Evolutionary conservation across 1,139 yeast genomes (phyloP).

Genomic region (Zygotorulaspora mrakii): DNA sequence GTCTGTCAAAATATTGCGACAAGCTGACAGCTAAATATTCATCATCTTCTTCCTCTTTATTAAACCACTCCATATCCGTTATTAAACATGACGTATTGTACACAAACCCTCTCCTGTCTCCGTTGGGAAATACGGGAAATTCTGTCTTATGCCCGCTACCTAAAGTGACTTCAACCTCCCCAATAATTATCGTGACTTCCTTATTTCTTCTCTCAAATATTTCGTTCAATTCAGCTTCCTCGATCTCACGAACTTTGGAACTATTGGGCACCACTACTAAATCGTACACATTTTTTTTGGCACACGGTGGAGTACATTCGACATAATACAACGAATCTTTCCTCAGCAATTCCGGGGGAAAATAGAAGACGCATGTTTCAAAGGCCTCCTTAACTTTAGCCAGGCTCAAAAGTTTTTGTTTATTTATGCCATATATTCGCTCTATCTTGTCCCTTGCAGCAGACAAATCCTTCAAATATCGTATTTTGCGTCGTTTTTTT

Average conservation of each 20-base stretch:
- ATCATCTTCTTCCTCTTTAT: slow-evolving; percentile 19
- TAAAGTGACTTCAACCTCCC: slow-evolving; percentile 23
- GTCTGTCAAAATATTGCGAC: slow-evolving; percentile 37
- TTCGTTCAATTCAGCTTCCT: slow-evolving; percentile 16
- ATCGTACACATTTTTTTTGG: slow-evolving; percentile 17
- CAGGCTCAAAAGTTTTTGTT: slow-evolving; percentile 35
- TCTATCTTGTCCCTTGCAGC: slow-evolving; percentile 40
- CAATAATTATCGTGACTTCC: slow-evolving; percentile 22
- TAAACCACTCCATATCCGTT: slow-evolving; percentile 55
- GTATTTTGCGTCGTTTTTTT: slow-evolving; percentile 26
- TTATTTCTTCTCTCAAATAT: slow-evolving; percentile 18
- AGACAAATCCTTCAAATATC: slow-evolving; percentile 35
- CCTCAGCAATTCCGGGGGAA: slow-evolving; percentile 24
- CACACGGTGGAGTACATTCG: slow-evolving; percentile 13
- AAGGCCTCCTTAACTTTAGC: slow-evolving; percentile 39
- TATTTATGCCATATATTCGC: slow-evolving; percentile 39
- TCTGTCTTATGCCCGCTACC: slow-evolving; percentile 19
- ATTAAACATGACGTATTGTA: slow-evolving; percentile 55
- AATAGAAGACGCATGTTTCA: slow-evolving; percentile 37
- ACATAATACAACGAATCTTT: slow-evolving; percentile 21
- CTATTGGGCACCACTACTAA: slow-evolving; percentile 22
- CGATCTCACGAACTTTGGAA: slow-evolving; percentile 15
- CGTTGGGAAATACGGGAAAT: slow-evolving; percentile 36
- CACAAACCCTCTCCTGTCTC: slow-evolving; percentile 44
- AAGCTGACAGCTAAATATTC: slow-evolving; percentile 55